phyloP scores from a whole-genome alignment of 1,284 basidiomycete species.

The Vanrija sp. region DNA sequence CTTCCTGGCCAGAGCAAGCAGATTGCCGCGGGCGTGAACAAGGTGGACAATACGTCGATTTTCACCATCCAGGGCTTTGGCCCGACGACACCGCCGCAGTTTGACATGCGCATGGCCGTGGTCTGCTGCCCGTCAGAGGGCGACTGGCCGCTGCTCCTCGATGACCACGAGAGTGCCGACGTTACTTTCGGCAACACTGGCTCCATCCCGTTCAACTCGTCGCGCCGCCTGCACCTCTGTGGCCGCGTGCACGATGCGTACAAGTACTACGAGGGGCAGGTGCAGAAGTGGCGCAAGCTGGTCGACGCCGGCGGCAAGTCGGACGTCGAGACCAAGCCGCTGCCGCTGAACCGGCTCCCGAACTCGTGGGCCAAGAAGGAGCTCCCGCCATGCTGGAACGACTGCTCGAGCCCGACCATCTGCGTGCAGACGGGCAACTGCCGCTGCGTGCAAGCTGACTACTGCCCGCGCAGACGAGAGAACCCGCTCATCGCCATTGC shows the following conservation, averaged over 20 bases:
- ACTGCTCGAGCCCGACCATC: slow-evolving; percentile 44
- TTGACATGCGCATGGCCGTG: slow-evolving; percentile 43
- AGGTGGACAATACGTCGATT: slow-evolving; percentile 1
- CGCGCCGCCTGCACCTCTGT: slow-evolving; percentile 37
- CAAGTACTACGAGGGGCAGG: slow-evolving; percentile 14
- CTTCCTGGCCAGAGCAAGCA: slow-evolving; percentile 30
- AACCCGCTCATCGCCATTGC: slow-evolving; percentile 32
- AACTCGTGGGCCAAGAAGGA: slow-evolving; percentile 41
- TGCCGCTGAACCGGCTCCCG: slow-evolving; percentile 8
- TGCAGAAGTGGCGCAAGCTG: neutral
- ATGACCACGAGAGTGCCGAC: slow-evolving; percentile 46
- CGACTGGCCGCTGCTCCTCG: slow-evolving; percentile 47
- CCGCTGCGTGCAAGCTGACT: slow-evolving; percentile 45
- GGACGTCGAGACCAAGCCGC: neutral
- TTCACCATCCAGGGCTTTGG: slow-evolving; percentile 16
- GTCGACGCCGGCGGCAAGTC: neutral
- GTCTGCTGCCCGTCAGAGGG: slow-evolving; percentile 44
- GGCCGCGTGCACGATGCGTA: slow-evolving; percentile 32
- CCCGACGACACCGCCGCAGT: slow-evolving; percentile 8
- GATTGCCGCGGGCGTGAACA: slow-evolving; percentile 22
- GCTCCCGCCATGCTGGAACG: slow-evolving; percentile 47
- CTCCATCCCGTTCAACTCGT: slow-evolving; percentile 45
- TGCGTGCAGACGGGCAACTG: slow-evolving; percentile 49
- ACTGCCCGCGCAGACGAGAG: slow-evolving; percentile 33
- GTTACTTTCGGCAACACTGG: slow-evolving; percentile 41